These are phyloP conservation scores for Globisporangium paddicum DNA, from an alignment of 352 stramenopile species.

Conservation along the genomic window DNA sequence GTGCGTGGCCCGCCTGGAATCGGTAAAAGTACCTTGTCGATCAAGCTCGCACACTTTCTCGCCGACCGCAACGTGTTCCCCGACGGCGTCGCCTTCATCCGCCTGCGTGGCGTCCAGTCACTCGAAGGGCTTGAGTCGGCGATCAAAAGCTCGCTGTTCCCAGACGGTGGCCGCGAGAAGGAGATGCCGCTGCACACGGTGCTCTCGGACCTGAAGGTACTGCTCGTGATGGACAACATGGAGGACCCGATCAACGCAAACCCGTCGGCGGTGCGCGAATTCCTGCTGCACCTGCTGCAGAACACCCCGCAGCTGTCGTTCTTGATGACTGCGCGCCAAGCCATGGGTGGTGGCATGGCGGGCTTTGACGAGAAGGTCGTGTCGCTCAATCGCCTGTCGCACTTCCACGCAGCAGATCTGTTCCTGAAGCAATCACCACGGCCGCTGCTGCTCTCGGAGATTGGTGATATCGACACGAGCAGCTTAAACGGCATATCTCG, in stretches of 20 bases:
- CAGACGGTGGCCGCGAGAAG: slow-evolving; percentile 56
- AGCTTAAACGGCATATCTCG: slow-evolving; percentile 17
- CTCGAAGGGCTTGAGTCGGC: slow-evolving; percentile 70
- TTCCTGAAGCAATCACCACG: slow-evolving; percentile 78
- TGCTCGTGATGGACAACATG: slow-evolving; percentile 83
- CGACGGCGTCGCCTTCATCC: slow-evolving; percentile 73
- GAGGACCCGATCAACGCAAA: slow-evolving; percentile 75
- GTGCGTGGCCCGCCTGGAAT: slow-evolving; percentile 70
- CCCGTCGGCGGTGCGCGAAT: slow-evolving; percentile 46
- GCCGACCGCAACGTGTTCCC: slow-evolving; percentile 66
- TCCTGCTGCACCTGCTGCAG: slow-evolving; percentile 61
- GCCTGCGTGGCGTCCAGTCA: slow-evolving; percentile 58
- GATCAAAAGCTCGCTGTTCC: slow-evolving; percentile 64
- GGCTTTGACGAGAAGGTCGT: slow-evolving; percentile 83
- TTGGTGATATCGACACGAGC: slow-evolving; percentile 40
- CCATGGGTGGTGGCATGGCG: slow-evolving; percentile 61
- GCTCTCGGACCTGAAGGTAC: slow-evolving; percentile 47
- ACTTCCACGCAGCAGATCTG: slow-evolving; percentile 64
- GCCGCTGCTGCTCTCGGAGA: slow-evolving; percentile 60
- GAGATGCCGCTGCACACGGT: slow-evolving; percentile 55
- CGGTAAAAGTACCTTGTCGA: slow-evolving; percentile 73
- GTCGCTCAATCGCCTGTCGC: slow-evolving; percentile 64
- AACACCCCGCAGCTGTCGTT: slow-evolving; percentile 56
- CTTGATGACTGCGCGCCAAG: slow-evolving; percentile 67
- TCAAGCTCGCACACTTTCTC: slow-evolving; percentile 68